Percentiles rank a stretch among this genome's conserved stretches.
Conservation (phyloP, 306 rosid genomes). For the Ceratonia siliqua region DNA sequence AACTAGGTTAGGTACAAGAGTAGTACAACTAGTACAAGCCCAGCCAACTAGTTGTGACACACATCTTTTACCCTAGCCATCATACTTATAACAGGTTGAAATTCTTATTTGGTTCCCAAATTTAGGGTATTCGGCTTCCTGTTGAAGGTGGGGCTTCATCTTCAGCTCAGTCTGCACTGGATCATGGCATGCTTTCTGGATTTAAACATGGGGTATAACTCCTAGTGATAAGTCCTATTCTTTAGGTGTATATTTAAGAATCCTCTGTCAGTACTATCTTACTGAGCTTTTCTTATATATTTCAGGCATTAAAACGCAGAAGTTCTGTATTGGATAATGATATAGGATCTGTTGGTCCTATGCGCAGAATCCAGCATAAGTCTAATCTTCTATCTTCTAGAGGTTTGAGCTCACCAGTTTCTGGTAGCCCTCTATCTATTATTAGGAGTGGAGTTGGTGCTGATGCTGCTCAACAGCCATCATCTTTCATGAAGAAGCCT, state of each 20-base stretch:
- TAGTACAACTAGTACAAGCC: too few relatives aligned
- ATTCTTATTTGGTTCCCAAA: conserved; percentile 29
- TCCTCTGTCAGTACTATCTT: conserved; percentile 2
- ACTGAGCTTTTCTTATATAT: neutral
- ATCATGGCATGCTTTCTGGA: conserved; percentile 53
- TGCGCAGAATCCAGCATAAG: conserved; percentile 78
- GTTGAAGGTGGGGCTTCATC: conserved; percentile 56
- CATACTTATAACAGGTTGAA: too few relatives aligned
- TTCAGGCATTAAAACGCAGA: conserved; percentile 70
- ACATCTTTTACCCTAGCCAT: too few relatives aligned
- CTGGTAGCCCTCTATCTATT: conserved; percentile 50
- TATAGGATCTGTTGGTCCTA: conserved; percentile 80
- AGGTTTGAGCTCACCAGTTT: conserved; percentile 55
- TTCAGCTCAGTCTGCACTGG: conserved; percentile 55
- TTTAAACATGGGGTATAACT: conserved; percentile 60
- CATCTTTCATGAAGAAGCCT: conserved; percentile 49
- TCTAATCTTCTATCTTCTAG: conserved; percentile 65
- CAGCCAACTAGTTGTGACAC: too few relatives aligned
- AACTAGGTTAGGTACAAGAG: too few relatives aligned
- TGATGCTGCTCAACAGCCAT: conserved; percentile 46
- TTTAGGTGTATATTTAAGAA: conserved; percentile 6
- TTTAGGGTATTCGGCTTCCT: conserved; percentile 51
- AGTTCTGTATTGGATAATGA: conserved; percentile 72
- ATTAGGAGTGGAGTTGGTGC: conserved; percentile 40
- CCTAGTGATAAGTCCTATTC: conserved; percentile 24